A percentile compares a stretch with the other conserved stretches of the same genome.
phyloP scores from a whole-genome alignment of 306 rosid species.

The Vigna trinervia region DNA sequence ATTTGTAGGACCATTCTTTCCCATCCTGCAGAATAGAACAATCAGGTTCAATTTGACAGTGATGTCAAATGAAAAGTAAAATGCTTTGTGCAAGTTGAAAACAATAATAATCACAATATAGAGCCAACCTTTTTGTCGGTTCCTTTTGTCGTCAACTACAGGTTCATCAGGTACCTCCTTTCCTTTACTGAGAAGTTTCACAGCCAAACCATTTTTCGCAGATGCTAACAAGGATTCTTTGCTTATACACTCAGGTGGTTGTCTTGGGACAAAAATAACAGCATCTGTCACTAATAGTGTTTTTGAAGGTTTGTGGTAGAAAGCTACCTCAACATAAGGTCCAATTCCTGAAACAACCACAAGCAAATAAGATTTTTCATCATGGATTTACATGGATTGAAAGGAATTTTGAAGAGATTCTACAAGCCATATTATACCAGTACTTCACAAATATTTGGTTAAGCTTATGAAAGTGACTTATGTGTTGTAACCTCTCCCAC shows the following conservation, averaged over 20 bases:
- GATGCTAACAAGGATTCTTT: slow-evolving; percentile 91
- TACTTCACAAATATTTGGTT: neutral
- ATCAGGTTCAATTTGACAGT: slow-evolving; percentile 30
- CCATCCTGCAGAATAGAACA: slow-evolving; percentile 71
- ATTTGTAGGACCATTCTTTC: slow-evolving; percentile 99
- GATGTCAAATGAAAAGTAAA: slow-evolving; percentile 23
- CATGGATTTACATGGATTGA: neutral
- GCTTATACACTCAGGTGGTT: slow-evolving; percentile 88
- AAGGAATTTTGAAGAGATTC: neutral
- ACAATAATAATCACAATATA: neutral
- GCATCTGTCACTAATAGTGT: slow-evolving; percentile 93
- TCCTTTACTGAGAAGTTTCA: slow-evolving; percentile 87
- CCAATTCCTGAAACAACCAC: slow-evolving; percentile 76
- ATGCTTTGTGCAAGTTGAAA: slow-evolving; percentile 3
- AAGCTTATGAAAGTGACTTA: neutral
- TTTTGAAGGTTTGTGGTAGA: slow-evolving; percentile 86
- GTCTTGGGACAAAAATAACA: slow-evolving; percentile 88
- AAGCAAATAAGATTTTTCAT: slow-evolving; percentile 48
- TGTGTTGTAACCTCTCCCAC: neutral
- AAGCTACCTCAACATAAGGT: slow-evolving; percentile 96
- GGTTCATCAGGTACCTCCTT: slow-evolving; percentile 83
- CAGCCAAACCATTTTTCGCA: slow-evolving; percentile 93
- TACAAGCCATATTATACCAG: neutral
- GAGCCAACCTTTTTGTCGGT: slow-evolving; percentile 77
- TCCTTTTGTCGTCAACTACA: slow-evolving; percentile 73